phyloP scores from a whole-genome alignment of 1,139 yeast genomes.

The Yamadazyma blattariae region DNA sequence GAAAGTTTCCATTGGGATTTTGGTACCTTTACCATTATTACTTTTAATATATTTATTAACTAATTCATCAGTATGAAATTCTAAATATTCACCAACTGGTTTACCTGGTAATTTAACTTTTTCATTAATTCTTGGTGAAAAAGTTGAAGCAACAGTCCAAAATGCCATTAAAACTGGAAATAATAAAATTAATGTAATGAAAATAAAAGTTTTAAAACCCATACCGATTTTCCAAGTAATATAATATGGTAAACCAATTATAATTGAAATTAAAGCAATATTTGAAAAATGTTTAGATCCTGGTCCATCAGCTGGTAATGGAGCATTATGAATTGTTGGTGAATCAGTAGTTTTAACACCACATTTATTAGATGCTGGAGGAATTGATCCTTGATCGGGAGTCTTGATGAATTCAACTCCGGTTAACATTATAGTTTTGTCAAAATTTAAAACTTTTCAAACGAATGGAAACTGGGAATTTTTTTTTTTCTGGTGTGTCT shows the following conservation, averaged over 20 bases:
- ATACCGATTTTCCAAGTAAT: conserved; percentile 67
- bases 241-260: conserved; percentile 63
- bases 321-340: conserved; percentile 83
- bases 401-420: conserved; percentile 55
- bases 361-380: conserved; percentile 45
- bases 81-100: conserved; percentile 77
- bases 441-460: too few relatives aligned
- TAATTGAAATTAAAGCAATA: conserved; percentile 46
- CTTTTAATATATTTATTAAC: conserved; percentile 61
- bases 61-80: conserved; percentile 75
- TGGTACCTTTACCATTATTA: conserved; percentile 57
- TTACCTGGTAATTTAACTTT: conserved; percentile 73
- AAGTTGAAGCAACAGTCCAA: conserved; percentile 78
- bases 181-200: conserved; percentile 49
- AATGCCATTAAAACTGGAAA: conserved; percentile 75
- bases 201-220: conserved; percentile 66
- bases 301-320: conserved; percentile 90
- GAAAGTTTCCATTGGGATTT: conserved; percentile 92
- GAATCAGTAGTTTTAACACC: conserved; percentile 64
- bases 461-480: too few relatives aligned
- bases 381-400: conserved; percentile 50
- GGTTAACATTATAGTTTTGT: conserved; percentile 24
- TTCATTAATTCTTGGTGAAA: conserved; percentile 79
- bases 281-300: conserved; percentile 78
- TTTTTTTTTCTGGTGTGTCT: too few relatives aligned